Conservation (phyloP, 106 monocot species). For the Xerophyta viscosa region DNA sequence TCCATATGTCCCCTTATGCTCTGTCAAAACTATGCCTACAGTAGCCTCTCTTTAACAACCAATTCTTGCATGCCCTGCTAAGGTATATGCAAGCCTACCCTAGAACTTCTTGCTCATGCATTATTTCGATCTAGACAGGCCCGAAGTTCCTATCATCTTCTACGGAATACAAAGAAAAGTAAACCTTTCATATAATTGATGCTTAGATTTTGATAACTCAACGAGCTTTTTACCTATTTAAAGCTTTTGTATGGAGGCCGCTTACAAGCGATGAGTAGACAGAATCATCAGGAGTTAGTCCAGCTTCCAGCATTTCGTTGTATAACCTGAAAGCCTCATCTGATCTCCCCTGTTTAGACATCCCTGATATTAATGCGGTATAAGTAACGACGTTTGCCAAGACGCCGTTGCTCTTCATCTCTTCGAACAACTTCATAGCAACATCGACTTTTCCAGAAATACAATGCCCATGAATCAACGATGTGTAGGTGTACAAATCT, state of each 20-base stretch:
- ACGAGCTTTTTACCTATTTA: no score
- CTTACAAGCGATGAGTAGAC: constrained; percentile 71
- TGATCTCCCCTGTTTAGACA: constrained; percentile 75
- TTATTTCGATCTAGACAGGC: no score
- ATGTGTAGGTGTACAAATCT: constrained; percentile 78
- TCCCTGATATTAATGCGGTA: constrained; percentile 63
- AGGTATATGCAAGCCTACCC: no score
- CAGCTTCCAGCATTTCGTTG: constrained; percentile 64
- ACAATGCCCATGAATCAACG: constrained; percentile 75
- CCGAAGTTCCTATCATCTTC: no score
- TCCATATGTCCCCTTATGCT: no score
- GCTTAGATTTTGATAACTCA: no score
- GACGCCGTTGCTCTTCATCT: constrained; percentile 47
- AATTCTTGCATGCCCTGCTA: no score
- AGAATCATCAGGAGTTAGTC: constrained; percentile 68
- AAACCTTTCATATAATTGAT: no score
- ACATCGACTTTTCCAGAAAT: constrained; percentile 49
- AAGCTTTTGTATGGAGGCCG: constrained; percentile 58
- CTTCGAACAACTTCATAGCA: constrained; percentile 55
- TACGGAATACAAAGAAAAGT: no score
- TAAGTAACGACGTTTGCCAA: constrained; percentile 50
- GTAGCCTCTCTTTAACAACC: no score
- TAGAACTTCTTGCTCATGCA: no score
- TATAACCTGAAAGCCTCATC: constrained; percentile 82
- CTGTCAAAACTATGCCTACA: no score